A percentile compares a stretch with the other conserved stretches of the same genome.
phyloP scores from a whole-genome alignment of 1,139 yeast species.

The Scheffersomyces illinoinensis region DNA sequence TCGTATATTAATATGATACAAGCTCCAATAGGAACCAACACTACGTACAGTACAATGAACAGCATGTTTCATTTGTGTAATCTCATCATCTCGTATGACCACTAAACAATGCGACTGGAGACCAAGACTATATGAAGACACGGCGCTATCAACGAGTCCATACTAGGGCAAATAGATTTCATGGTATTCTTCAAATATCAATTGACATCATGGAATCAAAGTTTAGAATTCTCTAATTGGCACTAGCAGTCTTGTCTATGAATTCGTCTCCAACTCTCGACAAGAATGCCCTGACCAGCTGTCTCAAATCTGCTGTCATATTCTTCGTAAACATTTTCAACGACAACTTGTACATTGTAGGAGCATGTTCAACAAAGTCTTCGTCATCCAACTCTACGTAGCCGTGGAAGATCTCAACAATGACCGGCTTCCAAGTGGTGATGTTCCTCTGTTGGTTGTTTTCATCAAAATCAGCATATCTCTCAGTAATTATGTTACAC shows the following conservation, averaged over 20 bases:
- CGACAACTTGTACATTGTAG: conserved; percentile 67
- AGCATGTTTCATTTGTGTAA: not conserved
- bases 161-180: not conserved
- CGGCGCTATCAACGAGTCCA: no score
- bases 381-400: conserved; percentile 72
- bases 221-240: no score
- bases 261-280: conserved; percentile 70
- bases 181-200: not conserved
- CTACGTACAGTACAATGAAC: not conserved
- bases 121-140: no score
- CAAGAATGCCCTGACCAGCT: conserved; percentile 65
- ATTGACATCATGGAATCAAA: no score
- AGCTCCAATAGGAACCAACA: not conserved
- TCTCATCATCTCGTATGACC: not conserved
- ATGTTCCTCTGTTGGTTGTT: conserved; percentile 77
- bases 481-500: conserved; percentile 66
- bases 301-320: conserved; percentile 68
- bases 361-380: conserved; percentile 68
- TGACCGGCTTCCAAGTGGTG: conserved; percentile 88
- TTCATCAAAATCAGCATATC: conserved; percentile 74
- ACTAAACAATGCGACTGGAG: not conserved
- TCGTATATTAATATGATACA: not conserved
- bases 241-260: conserved; percentile 2
- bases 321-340: conserved; percentile 68
- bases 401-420: conserved; percentile 82